Conservation (phyloP, 2,329 filamentous ascomycete genomes). For the Microcyclosporella mali region DNA sequence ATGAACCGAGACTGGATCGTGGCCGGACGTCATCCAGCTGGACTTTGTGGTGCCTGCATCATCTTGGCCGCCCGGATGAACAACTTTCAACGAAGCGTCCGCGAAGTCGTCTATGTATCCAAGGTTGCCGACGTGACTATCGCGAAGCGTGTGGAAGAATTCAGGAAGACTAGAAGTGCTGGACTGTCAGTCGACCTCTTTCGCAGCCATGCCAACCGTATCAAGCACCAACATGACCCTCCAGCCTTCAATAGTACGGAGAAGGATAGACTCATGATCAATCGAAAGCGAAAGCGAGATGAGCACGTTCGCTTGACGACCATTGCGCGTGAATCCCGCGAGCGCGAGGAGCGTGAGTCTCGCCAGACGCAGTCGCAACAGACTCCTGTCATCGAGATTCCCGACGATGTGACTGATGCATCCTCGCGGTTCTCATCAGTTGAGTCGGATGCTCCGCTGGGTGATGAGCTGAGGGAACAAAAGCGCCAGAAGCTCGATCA, state of each 20-base stretch:
- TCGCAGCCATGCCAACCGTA: slow-evolving; percentile 57
- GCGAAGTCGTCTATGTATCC: slow-evolving; percentile 96
- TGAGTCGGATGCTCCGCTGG: slow-evolving; percentile 7
- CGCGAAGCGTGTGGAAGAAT: slow-evolving; percentile 84
- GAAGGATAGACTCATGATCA: slow-evolving; percentile 36
- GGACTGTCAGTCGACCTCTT: slow-evolving; percentile 85
- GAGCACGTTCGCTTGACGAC: slow-evolving; percentile 14
- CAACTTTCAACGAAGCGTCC: slow-evolving; percentile 87
- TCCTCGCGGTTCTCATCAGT: slow-evolving; percentile 20
- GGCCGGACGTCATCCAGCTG: slow-evolving; percentile 84
- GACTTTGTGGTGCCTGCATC: slow-evolving; percentile 87
- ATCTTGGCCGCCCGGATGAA: slow-evolving; percentile 96
- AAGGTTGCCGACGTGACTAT: slow-evolving; percentile 94
- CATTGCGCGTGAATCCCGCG: slow-evolving; percentile 10
- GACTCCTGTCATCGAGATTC: slow-evolving; percentile 8
- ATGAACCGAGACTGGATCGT: slow-evolving; percentile 99
- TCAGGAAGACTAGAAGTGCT: slow-evolving; percentile 78
- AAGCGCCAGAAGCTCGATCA: not conserved
- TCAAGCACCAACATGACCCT: slow-evolving; percentile 72
- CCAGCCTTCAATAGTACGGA: slow-evolving; percentile 66
- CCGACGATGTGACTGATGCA: slow-evolving; percentile 15
- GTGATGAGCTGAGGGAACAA: too few relatives aligned
- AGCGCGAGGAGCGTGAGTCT: not conserved
- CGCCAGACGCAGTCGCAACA: slow-evolving; percentile 4
- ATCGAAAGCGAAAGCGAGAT: slow-evolving; percentile 27